Evolutionary conservation across 1,284 basidiomycete species (phyloP).

Genomic region (Moesziomyces globuligerus): DNA sequence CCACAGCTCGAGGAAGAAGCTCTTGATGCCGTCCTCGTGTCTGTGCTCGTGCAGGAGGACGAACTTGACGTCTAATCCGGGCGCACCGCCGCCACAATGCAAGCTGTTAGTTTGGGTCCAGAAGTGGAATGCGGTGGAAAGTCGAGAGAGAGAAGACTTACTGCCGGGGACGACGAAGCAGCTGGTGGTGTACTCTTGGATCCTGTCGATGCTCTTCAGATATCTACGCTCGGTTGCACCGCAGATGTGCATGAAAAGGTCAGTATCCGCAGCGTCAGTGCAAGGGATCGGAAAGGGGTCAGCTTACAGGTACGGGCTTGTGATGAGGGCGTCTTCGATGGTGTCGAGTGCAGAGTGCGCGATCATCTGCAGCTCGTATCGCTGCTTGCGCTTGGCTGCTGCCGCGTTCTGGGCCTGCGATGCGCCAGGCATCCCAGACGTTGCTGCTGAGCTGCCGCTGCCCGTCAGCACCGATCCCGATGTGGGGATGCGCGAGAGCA

Average conservation of each 20-base stretch:
- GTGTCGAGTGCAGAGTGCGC: slow-evolving; percentile 63
- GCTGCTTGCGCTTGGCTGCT: slow-evolving; percentile 23
- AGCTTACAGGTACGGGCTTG: slow-evolving; percentile 55
- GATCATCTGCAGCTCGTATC: slow-evolving; percentile 64
- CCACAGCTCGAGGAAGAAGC: slow-evolving; percentile 66
- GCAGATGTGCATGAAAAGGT: neutral
- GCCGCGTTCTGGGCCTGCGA: neutral
- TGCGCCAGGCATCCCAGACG: neutral
- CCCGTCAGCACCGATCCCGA: slow-evolving; percentile 1
- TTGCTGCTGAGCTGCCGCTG: neutral
- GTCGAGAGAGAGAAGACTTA: slow-evolving; percentile 40
- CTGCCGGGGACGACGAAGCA: slow-evolving; percentile 59
- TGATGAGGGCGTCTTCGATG: slow-evolving; percentile 59
- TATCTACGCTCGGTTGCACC: slow-evolving; percentile 51
- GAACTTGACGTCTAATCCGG: slow-evolving; percentile 60
- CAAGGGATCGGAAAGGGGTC: neutral
- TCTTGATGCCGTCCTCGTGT: slow-evolving; percentile 65
- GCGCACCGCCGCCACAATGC: neutral
- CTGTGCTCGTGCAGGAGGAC: slow-evolving; percentile 65
- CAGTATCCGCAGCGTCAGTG: neutral
- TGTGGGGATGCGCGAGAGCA: slow-evolving; percentile 30
- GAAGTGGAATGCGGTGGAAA: neutral
- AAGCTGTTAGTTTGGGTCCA: neutral
- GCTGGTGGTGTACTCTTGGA: slow-evolving; percentile 62
- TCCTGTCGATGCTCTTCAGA: slow-evolving; percentile 60